phyloP scores from a whole-genome alignment of 768 basidiomycete species.

The Tulasnella sp. region DNA sequence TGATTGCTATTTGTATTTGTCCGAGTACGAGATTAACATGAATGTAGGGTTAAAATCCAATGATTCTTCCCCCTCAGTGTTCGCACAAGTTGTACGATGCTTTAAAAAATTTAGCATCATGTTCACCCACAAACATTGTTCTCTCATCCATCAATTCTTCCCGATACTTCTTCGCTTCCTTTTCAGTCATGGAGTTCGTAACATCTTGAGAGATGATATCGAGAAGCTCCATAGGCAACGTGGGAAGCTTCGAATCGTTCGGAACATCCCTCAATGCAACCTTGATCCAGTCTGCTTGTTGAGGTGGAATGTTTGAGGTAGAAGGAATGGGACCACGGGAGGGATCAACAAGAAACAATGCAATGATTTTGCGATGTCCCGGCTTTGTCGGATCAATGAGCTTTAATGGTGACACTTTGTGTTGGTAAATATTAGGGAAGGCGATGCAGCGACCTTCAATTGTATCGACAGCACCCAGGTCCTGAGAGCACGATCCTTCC shows the following conservation, averaged over 20 bases:
- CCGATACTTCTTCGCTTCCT: conserved; percentile 6
- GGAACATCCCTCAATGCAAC: conserved; percentile 23
- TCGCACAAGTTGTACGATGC: conserved; percentile 9
- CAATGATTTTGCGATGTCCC: conserved; percentile 34
- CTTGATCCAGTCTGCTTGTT: conserved; percentile 37
- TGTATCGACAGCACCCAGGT: conserved; percentile 31
- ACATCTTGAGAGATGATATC: background rate
- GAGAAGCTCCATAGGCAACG: conserved; percentile 5
- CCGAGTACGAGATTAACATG: too few species aligned
- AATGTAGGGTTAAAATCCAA: too few species aligned
- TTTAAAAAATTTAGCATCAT: background rate
- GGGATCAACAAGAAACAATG: conserved; percentile 38
- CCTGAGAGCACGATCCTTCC: too few species aligned
- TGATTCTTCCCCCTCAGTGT: too few species aligned
- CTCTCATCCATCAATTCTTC: conserved; percentile 12
- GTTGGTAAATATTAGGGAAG: conserved; percentile 48
- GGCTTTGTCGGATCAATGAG: conserved; percentile 31
- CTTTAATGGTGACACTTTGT: conserved; percentile 30
- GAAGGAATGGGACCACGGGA: conserved; percentile 27
- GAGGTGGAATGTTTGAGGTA: conserved; percentile 36
- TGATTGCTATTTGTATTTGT: too few species aligned
- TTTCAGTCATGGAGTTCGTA: background rate
- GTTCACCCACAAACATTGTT: background rate
- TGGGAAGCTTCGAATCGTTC: background rate
- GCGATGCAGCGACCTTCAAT: conserved; percentile 30